Base-by-base conservation (phyloP, 2,329 filamentous ascomycete genomes). In the Monosporascus sp. region DNA sequence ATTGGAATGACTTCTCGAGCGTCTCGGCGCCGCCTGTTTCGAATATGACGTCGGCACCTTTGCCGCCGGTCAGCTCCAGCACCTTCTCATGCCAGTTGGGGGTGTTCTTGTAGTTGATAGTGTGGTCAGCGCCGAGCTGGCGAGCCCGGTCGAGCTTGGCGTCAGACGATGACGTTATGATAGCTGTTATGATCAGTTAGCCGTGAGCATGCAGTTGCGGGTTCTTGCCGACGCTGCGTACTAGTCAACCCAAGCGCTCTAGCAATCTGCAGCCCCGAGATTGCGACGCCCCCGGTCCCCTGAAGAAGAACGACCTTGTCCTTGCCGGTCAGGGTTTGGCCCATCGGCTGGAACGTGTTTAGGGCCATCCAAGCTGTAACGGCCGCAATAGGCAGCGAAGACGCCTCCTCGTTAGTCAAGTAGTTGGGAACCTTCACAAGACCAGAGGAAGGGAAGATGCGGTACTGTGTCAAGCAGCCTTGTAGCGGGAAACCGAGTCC, bases 351-450 rank as follows among this genome's bases (percentile, higher is more conserved):
- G 71, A 83, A 78, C 46, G 80, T 78, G 66, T 86, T 86, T 60
- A 88, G 72, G 8, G 79, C 74, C 79, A 83, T 86, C 82, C 81
- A 86, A 0, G 84, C 84, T 2, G 85, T 87, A 31, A 86, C 74
- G 1, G 75, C 76, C 0, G 84, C 82, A 55, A 86, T 81, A 7
- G 84, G 82, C 6, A 87, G 64, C 44, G 80, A 82, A 20, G 74
- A 73, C 0, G 82, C 85, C 66, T 87, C 81, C 56, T 82, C 80
- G 55, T 82, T 76, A 4, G 70, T 74, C 50, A 87, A 62, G 63
- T 86, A 81, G 1, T 72, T 73, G 0, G 84, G 85, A 0, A 77
- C 74, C 41, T 68, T 74, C 14, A 87, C 79, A 31, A 88, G 68
- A 1, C 77, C 77, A n/a, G 72, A 69, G 6, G 74, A 77, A 0